phyloP scores from a whole-genome alignment of 148 eudicot genomes.

The Spergularia bocconei region DNA sequence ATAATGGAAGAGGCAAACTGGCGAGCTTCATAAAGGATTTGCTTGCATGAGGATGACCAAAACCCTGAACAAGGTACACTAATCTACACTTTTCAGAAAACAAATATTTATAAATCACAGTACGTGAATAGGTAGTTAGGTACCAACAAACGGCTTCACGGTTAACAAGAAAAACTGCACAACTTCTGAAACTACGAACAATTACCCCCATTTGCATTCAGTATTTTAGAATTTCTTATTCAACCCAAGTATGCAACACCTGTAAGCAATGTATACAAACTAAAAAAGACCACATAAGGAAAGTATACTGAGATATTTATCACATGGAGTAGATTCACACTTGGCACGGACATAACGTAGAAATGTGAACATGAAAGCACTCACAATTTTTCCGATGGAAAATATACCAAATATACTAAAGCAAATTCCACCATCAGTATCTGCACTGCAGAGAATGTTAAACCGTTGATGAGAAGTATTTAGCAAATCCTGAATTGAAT shows the following conservation, averaged over 20 bases:
- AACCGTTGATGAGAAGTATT: slow-evolving; percentile 76
- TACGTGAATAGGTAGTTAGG: no score
- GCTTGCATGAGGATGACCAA: no score
- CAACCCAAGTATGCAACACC: neutral
- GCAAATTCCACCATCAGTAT: slow-evolving; percentile 78
- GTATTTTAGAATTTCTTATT: neutral
- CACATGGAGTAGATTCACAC: neutral
- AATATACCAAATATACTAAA: slow-evolving; percentile 97
- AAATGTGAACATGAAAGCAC: slow-evolving; percentile 26
- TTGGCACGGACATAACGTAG: neutral
- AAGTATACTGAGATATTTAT: no score
- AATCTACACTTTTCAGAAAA: no score
- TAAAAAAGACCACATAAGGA: neutral
- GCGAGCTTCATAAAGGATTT: neutral
- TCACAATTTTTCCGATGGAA: slow-evolving; percentile 89
- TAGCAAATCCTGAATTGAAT: slow-evolving; percentile 63
- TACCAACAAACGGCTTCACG: neutral
- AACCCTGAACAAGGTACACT: no score
- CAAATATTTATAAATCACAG: no score
- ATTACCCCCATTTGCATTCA: neutral
- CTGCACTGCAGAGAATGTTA: slow-evolving; percentile 89
- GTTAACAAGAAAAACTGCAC: neutral
- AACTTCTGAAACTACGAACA: neutral
- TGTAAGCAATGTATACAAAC: neutral
- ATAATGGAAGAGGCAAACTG: neutral